Base-by-base conservation (phyloP, 2,329 filamentous ascomycete species). In the Paecilomyces niveus region DNA sequence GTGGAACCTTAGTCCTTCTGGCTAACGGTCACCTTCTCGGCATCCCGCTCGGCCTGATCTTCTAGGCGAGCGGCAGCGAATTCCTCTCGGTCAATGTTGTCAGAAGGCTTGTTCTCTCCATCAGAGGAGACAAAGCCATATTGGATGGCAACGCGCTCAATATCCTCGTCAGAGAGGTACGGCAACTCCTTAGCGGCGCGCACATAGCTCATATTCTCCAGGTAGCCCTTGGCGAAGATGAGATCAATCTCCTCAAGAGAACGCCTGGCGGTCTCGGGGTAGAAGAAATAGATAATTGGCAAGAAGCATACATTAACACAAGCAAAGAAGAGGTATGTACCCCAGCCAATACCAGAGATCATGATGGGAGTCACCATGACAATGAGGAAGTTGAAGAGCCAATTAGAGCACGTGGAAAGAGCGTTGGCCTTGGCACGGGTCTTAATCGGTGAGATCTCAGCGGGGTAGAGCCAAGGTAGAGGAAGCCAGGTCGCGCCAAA, bases 401-500 rank as follows among this genome's bases (percentile, higher is more conserved):
- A 81, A 69, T 81, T 82, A 49, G 73, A 72, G 62, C 72, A 74
- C 0, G 78, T 81, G 0, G 77, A 78, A 18, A 80, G 69, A 0
- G 80, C 78, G 63, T 80, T 81, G 15, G 78, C 80, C 70, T 80
- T 81, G 33, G 78, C 76, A 31, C 80, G 76, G 15, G 78, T 81
- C 68, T 78, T 78, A 67, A 81, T 73, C 5, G 80, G 79, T 62
- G 77, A 79, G 67, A 80, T 74, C 60, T 81, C 80, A 32, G 79
- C 75, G 0, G 78, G 71, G 55, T 71, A 68, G 39, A 70, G 61
- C 84, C 83, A 88, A 0, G 84, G 84, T 22, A 85, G 76, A 11
- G 84, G 83, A 3, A 86, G 67, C 80, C 82, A 85, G 1, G 82
- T 85, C 0, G 84, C 83, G 22, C 83, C 85, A 60, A 87, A 88